phyloP scores from a whole-genome alignment of 164 flowering plant species.

The Liquidambar formosana region DNA sequence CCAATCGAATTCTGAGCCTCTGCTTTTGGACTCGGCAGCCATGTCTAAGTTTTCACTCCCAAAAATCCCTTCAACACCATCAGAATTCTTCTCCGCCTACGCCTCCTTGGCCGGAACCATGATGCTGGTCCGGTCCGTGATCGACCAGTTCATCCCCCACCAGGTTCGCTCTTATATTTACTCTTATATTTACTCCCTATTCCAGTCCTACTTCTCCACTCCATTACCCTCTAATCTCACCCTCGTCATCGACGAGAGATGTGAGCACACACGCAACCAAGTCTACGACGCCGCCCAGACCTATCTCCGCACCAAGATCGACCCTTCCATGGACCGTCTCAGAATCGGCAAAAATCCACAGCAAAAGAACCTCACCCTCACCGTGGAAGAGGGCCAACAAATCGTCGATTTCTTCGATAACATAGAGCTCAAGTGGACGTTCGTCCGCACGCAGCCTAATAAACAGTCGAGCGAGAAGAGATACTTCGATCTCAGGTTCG shows the following conservation, averaged over 20 bases:
- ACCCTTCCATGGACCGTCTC: slow-evolving; percentile 23
- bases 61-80: slow-evolving; percentile 1
- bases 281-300: slow-evolving; percentile 34
- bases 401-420: slow-evolving; percentile 28
- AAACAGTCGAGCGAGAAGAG: slow-evolving; percentile 9
- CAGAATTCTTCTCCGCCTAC: slow-evolving; percentile 8
- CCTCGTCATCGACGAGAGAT: slow-evolving; percentile 26
- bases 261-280: slow-evolving; percentile 23
- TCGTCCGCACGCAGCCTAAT: not conserved
- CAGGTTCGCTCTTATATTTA: slow-evolving; percentile 11
- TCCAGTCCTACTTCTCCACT: slow-evolving; percentile 20
- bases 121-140: slow-evolving; percentile 35
- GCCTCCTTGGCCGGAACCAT: slow-evolving; percentile 28
- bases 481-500: slow-evolving; percentile 39
- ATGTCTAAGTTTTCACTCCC: not conserved
- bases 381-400: slow-evolving; percentile 25
- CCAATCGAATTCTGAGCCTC: too few species aligned
- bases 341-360: slow-evolving; percentile 20
- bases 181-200: slow-evolving; percentile 3
- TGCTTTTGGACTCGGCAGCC: too few species aligned
- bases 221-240: slow-evolving; percentile 18
- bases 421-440: slow-evolving; percentile 27
- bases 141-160: slow-evolving; percentile 30
- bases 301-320: slow-evolving; percentile 32
- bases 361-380: slow-evolving; percentile 18